Conservation (phyloP, 495 filamentous ascomycete genomes). For the Evernia prunastri region DNA sequence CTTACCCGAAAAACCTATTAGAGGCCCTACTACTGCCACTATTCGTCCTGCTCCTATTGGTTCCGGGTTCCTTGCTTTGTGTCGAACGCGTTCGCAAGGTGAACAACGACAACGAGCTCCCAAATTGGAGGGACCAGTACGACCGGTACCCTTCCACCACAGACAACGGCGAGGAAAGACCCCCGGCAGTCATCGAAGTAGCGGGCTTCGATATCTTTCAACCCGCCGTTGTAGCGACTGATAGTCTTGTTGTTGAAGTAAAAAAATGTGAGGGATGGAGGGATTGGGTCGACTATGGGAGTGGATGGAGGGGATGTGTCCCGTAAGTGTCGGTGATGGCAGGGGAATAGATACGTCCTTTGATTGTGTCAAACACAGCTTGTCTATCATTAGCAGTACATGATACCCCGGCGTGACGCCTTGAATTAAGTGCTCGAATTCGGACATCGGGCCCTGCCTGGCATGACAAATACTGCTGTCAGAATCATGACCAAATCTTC, state of each 20-base stretch:
- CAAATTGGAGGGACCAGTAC: not conserved
- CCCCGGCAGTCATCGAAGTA: not conserved
- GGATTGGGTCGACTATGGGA: constrained; percentile 1
- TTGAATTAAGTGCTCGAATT: not conserved
- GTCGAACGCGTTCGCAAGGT: not conserved
- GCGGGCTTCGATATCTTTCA: not conserved
- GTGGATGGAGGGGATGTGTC: not conserved
- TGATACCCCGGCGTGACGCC: not conserved
- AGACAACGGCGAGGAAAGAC: not conserved
- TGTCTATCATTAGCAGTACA: not conserved
- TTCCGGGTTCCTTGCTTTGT: not conserved
- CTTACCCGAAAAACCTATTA: not conserved
- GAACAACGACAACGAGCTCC: not conserved
- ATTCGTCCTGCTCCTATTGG: not conserved
- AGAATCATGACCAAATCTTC: too few species aligned
- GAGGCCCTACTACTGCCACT: not conserved
- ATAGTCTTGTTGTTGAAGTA: too few species aligned
- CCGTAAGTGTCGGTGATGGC: not conserved
- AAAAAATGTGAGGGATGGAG: not conserved
- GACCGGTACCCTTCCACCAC: not conserved
- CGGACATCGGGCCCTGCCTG: not conserved
- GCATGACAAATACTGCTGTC: too few species aligned
- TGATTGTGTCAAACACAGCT: not conserved
- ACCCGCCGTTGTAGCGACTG: not conserved
- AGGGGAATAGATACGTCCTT: too few species aligned